These are phyloP conservation scores for Debaryomyces maramus DNA, from an alignment of 805 yeast genomes.

Conservation along the genomic window DNA sequence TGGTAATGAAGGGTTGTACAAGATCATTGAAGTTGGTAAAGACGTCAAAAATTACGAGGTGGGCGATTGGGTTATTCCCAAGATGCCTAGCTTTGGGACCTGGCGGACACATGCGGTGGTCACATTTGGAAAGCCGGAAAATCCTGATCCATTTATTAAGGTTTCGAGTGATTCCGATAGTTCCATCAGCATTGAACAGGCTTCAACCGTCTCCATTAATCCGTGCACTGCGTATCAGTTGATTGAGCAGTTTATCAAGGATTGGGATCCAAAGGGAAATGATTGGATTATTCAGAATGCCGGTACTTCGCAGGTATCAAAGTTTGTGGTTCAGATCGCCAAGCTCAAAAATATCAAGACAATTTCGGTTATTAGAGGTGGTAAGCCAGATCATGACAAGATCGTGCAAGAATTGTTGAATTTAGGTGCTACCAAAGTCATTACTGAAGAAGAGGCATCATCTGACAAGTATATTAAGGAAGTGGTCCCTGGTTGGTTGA, in stretches of 20 bases:
- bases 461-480: slow-evolving; percentile 16
- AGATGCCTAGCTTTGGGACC: slow-evolving; percentile 74
- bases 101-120: slow-evolving; percentile 79
- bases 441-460: slow-evolving; percentile 27
- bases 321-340: slow-evolving; percentile 32
- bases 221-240: slow-evolving; percentile 87
- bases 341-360: slow-evolving; percentile 23
- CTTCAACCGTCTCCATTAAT: slow-evolving; percentile 86
- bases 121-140: slow-evolving; percentile 22
- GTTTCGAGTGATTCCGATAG: slow-evolving; percentile 15
- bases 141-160: slow-evolving; percentile 35
- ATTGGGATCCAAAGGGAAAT: slow-evolving; percentile 16
- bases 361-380: slow-evolving; percentile 28
- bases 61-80: slow-evolving; percentile 86
- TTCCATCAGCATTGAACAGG: slow-evolving; percentile 48
- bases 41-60: slow-evolving; percentile 41
- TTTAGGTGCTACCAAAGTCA: slow-evolving; percentile 33
- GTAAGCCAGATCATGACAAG: slow-evolving; percentile 21
- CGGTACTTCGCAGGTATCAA: slow-evolving; percentile 35
- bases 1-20: slow-evolving; percentile 88
- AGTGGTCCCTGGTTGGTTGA: slow-evolving; percentile 14
- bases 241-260: slow-evolving; percentile 59
- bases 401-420: slow-evolving; percentile 19
- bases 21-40: slow-evolving; percentile 64
- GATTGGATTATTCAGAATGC: slow-evolving; percentile 37